Conservation (phyloP, 2,329 filamentous ascomycete species). For the Epichloe scottii region DNA sequence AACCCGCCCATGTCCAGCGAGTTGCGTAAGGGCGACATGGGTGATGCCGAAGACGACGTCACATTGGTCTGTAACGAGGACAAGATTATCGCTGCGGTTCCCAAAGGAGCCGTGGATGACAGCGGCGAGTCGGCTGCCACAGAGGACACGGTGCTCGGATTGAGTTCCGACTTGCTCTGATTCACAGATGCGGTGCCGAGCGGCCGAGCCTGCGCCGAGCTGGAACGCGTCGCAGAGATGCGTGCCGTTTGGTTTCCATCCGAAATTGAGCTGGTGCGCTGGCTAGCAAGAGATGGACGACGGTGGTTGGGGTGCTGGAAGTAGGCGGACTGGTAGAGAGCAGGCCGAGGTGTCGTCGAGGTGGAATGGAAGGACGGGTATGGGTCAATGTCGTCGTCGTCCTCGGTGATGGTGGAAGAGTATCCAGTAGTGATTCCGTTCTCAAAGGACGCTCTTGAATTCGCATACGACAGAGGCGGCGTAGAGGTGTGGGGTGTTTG, state of each 20-base stretch:
- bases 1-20: constrained; percentile 47
- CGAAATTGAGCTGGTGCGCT: constrained; percentile 22
- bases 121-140: constrained; percentile 22
- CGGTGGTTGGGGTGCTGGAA: constrained; percentile 13
- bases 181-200: constrained; percentile 27
- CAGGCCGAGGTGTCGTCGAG: constrained; percentile 4
- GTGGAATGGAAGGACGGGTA: constrained; percentile 9
- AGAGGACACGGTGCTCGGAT: constrained; percentile 20
- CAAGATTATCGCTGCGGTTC: constrained; percentile 14
- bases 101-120: constrained; percentile 15
- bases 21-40: constrained; percentile 39
- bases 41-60: constrained; percentile 20
- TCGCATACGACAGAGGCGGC: constrained; percentile 45
- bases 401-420: constrained; percentile 43
- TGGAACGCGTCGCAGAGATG: constrained; percentile 15
- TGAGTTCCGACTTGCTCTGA: constrained; percentile 36
- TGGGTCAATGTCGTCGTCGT: constrained; percentile 25
- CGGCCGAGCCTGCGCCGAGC: constrained; percentile 18
- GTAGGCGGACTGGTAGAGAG: constrained; percentile 6
- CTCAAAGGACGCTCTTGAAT: constrained; percentile 40
- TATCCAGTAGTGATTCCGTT: constrained; percentile 24
- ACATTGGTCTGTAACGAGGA: constrained; percentile 15
- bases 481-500: constrained; percentile 50
- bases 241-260: constrained; percentile 20
- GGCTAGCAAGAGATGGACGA: constrained; percentile 20